Evolutionary conservation across 169 alveolate genomes (phyloP), one percentile per base, ranked within the genome.

Genomic region (Plasmodium ovale): DNA sequence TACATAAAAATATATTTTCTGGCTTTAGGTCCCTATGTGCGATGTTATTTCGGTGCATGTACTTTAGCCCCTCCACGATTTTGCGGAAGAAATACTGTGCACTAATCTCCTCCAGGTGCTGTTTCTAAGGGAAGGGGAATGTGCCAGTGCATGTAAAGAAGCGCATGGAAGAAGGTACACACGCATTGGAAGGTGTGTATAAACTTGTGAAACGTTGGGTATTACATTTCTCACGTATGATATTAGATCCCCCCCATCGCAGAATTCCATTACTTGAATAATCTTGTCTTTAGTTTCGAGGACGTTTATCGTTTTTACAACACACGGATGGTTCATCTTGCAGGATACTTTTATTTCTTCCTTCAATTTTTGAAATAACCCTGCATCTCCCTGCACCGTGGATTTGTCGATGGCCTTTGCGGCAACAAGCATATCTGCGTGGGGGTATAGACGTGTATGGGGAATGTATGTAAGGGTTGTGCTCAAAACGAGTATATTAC

Each of bases 1-100:
- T 90, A 72, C 96, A 95, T 89, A 97, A 73, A 47, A 97, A 91
- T 59, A 97, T 95, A 87, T 97, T 97, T 89, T 97, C 99, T 21
- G 99, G 99, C 70, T 97, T 97, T 65, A 97, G 69, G 60, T 97
- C 99, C 44, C 99, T 94, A 87, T 96, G 98, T 42, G 94, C 93
- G 25, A 96, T 94, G 72, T 94, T 93, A 79, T 92, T 88, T 21
- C 56, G 35, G 87, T 95, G 98, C 93, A 95, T 87, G 87, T 95
- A 95, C 29, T 90, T 64, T 14, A 95, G 71, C 29, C 95, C 96
- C 35, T 72, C 93, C 9, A 91, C 95, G 14, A 95, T 87, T 92
- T 94, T 95, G 35, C 93, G 91, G 60, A 95, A 94, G 39, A 92
- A 89, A 29, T 87, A 92, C 35, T 94, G 94, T 14, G 96, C 95